Base-by-base conservation (phyloP, 1,139 yeast genomes). In the Geotrichum siamense region DNA sequence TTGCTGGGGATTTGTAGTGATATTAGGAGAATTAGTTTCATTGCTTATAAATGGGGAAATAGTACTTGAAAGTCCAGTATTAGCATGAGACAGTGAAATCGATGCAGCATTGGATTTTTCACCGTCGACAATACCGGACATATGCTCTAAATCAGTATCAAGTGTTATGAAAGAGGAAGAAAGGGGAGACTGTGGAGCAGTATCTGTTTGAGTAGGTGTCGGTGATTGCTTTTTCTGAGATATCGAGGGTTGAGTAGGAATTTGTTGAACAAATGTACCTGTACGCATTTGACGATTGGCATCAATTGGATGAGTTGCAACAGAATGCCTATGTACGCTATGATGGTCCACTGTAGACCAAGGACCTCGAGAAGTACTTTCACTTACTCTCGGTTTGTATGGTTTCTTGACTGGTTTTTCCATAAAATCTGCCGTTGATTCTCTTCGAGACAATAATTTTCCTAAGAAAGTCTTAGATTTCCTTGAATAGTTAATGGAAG, bases 391-490 rank as follows among this genome's bases (percentile, higher is more conserved):
- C 13, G 22, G 20, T 27, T 45, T 52, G 10, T 45, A 15, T 23
- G 39, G 26, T 12, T 16, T 27, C 32, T 35, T 35, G n/a, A 12
- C 30, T 1, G 40, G 13, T 26, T 44, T 29, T 28, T 38, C 38
- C 25, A 33, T 21, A 22, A 47, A 41, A 23, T 53, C 59, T 2
- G 54, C 48, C n/a, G 51, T 43, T 9, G 56, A 53, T 19, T 56
- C 60, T 17, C 59, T 49, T 12, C 59, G 45, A 16, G 53, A 47
- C 5, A 55, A 50, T 9, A 55, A 41, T 37, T 55, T 54, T n/a
- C 56, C 56, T 12, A 57, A 39, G 26, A 56, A 50, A 2, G 57
- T 50, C 38, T 48, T 48, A 34, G 43, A 43, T 16, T 51, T 15
- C 40, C 43, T 39, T 23, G 37, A 22, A 29, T 25, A 26, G 17